phyloP scores from a whole-genome alignment of 1,139 yeast species.

The Blastobotrys serpentis region DNA sequence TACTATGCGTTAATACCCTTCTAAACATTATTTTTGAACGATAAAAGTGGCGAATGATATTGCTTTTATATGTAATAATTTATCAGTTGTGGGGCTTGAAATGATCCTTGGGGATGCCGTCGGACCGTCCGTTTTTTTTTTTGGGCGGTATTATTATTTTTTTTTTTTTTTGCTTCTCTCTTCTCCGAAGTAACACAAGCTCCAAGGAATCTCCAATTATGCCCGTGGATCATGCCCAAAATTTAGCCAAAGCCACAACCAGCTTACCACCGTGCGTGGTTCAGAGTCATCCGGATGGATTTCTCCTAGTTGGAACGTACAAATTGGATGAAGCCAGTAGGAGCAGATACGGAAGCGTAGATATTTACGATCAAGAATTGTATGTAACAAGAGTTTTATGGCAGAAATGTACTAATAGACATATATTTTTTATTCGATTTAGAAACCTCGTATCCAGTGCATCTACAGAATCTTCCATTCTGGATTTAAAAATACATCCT shows the following conservation, averaged over 20 bases:
- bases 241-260: constrained; percentile 35
- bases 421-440: neutral
- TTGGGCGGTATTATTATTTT: no score
- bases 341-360: constrained; percentile 69
- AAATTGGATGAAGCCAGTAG: constrained; percentile 60
- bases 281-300: constrained; percentile 45
- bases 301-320: constrained; percentile 72
- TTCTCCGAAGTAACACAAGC: no score
- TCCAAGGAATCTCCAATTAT: no score
- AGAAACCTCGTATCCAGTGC: constrained; percentile 22
- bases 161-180: no score
- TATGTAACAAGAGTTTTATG: constrained; percentile 3
- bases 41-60: neutral
- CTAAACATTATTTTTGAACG: neutral
- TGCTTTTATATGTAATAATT: constrained; percentile 1
- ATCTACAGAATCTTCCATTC: constrained; percentile 56
- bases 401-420: constrained; percentile 10
- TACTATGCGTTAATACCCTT: neutral
- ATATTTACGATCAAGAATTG: constrained; percentile 44
- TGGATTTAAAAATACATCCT: constrained; percentile 72
- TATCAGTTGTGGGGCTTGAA: neutral
- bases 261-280: constrained; percentile 82
- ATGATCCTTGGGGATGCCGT: constrained; percentile 3
- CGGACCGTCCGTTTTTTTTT: no score
- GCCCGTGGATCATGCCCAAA: constrained; percentile 15